These are phyloP conservation scores for Aspergillus sparsus DNA, from an alignment of 495 filamentous ascomycete genomes.

Conservation along the genomic window DNA sequence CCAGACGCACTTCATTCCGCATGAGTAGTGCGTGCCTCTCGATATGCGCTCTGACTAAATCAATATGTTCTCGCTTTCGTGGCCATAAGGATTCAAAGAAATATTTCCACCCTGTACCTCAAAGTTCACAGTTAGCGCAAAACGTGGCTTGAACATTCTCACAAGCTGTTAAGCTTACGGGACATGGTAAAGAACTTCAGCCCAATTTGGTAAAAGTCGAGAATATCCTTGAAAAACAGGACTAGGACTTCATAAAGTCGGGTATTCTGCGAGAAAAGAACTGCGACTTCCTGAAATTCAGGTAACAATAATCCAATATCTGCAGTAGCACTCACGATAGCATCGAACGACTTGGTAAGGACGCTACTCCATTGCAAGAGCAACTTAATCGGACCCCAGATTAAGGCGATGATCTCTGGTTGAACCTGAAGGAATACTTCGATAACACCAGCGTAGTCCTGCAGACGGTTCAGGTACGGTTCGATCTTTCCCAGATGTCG, in stretches of 20 bases:
- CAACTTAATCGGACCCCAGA: slow-evolving; percentile 9
- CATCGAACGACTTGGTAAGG: slow-evolving; percentile 1
- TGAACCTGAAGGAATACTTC: slow-evolving; percentile 10
- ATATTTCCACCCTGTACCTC: slow-evolving; percentile 3
- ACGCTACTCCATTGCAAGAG: slow-evolving; percentile 9
- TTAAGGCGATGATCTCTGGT: slow-evolving; percentile 6
- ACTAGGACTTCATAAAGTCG: slow-evolving; percentile 3
- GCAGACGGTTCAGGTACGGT: slow-evolving; percentile 3
- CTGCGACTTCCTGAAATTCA: neutral
- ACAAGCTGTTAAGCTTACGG: neutral
- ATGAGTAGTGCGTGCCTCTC: slow-evolving; percentile 10
- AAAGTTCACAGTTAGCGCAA: neutral
- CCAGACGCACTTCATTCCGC: slow-evolving; percentile 8
- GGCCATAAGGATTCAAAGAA: slow-evolving; percentile 7
- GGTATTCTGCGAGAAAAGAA: slow-evolving; percentile 4
- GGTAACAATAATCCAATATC: slow-evolving; percentile 4
- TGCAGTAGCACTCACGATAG: neutral
- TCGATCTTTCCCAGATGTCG: slow-evolving; percentile 8
- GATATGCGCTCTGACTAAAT: neutral
- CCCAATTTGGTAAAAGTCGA: slow-evolving; percentile 5
- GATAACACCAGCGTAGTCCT: neutral
- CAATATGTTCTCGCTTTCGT: slow-evolving; percentile 6
- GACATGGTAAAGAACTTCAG: slow-evolving; percentile 4
- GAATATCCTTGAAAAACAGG: slow-evolving; percentile 5
- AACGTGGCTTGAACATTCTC: neutral